These are phyloP conservation scores for Candida pseudoviswanathii DNA, from an alignment of 1,139 yeast species.

Conservation along the genomic window DNA sequence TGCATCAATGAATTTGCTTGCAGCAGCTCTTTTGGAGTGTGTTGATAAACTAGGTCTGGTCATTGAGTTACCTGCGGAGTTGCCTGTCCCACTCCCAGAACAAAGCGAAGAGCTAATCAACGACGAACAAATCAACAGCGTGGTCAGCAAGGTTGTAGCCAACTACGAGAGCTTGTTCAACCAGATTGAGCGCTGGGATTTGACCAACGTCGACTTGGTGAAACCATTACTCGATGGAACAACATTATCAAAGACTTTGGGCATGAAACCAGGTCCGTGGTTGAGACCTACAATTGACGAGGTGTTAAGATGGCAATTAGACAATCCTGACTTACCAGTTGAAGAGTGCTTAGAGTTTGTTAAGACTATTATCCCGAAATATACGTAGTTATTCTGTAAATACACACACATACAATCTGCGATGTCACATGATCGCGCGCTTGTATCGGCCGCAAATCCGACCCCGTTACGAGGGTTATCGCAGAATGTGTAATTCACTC, in stretches of 20 bases:
- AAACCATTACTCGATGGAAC: slow-evolving; percentile 74
- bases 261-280: slow-evolving; percentile 85
- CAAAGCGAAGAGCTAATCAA: slow-evolving; percentile 9
- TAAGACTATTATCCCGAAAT: slow-evolving; percentile 20
- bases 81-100: slow-evolving; percentile 14
- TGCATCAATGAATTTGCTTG: slow-evolving; percentile 47
- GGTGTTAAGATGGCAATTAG: slow-evolving; percentile 74
- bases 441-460: not conserved
- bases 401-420: not conserved
- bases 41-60: slow-evolving; percentile 8
- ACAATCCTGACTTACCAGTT: slow-evolving; percentile 56
- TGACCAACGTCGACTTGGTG: slow-evolving; percentile 45
- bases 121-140: slow-evolving; percentile 7
- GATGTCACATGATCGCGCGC: not conserved
- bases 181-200: slow-evolving; percentile 26
- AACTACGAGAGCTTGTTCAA: slow-evolving; percentile 39
- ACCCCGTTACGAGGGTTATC: not conserved
- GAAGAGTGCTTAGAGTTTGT: slow-evolving; percentile 57
- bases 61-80: slow-evolving; percentile 11
- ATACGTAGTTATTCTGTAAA: slow-evolving; percentile 3
- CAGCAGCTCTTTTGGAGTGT: slow-evolving; percentile 33
- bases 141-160: slow-evolving; percentile 11
- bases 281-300: slow-evolving; percentile 56
- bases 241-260: slow-evolving; percentile 50
- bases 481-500: not conserved